A percentile compares a stretch with the other conserved stretches of the same genome.
phyloP scores from a whole-genome alignment of 441 rosid species.

The Theobroma grandiflorum region DNA sequence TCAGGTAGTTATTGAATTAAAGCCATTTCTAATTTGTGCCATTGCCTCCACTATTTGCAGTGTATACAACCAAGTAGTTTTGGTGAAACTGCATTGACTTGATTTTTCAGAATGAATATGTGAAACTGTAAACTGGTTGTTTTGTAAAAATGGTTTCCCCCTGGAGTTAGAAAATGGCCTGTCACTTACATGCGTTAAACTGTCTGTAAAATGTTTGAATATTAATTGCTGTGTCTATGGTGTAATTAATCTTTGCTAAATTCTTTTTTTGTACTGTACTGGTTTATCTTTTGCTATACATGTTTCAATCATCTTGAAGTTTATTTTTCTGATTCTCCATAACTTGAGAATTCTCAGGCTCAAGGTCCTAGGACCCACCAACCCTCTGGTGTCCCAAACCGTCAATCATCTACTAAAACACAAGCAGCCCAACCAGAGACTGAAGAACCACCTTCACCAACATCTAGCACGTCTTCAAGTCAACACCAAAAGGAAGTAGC shows the following conservation, averaged over 20 bases:
- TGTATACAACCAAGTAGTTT: background rate
- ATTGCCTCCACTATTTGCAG: background rate
- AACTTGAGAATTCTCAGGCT: conserved; percentile 32
- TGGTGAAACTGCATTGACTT: background rate
- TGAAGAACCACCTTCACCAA: conserved; percentile 74
- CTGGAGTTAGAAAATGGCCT: conserved; percentile 9
- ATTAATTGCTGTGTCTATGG: background rate
- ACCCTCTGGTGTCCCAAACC: conserved; percentile 39
- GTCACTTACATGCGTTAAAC: background rate
- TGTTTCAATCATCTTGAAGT: conserved; percentile 14
- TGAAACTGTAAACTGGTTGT: background rate
- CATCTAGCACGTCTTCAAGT: conserved; percentile 65
- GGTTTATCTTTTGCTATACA: background rate
- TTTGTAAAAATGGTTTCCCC: background rate
- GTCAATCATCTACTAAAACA: conserved; percentile 45
- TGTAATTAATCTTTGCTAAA: conserved; percentile 1
- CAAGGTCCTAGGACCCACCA: conserved; percentile 55
- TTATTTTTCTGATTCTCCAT: conserved; percentile 25
- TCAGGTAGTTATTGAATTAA: conserved; percentile 52
- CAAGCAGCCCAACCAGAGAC: conserved; percentile 45
- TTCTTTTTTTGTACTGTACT: background rate
- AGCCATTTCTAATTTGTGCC: background rate
- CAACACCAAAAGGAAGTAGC: conserved; percentile 64
- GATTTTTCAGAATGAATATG: background rate
- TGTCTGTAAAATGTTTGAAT: background rate